Evolutionary conservation across 495 filamentous ascomycete species (phyloP), one percentile per base, ranked within the genome.

Genomic region (Aspergillus bridgeri): DNA sequence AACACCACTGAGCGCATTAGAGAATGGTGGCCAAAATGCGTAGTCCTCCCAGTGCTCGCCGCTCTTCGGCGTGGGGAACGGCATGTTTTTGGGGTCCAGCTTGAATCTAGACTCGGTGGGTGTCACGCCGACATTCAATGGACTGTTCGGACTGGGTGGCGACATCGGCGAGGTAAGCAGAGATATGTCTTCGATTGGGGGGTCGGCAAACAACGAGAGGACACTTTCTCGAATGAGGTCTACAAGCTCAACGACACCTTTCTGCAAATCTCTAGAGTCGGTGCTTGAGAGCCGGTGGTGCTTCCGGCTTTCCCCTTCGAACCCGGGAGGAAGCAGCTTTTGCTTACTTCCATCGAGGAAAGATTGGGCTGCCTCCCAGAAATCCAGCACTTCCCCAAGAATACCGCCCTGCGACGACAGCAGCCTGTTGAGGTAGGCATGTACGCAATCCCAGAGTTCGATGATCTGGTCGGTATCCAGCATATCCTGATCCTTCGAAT

Each of bases 21-120:
- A 88, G 63, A 88, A 87, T 0, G 94, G 94, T 2, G 95, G 91
- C 90, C 95, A 96, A 72, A 98, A 98, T 1, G 94, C 93, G 74
- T 88, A 97, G 47, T 89, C 92, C 70, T 98, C 95, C 89, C 92
- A 92, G 5, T 87, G 61, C 64, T 96, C 90, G 29, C 90, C 92
- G 33, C 79, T 78, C 60, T 77, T 86, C 2, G 90, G 89, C 1
- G 86, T 89, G 1, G 86, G 83, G n/a, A 90, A 87, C 6, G 90
- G 90, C 3, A 86, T 73, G 54, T 91, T 90, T 59, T 83, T 88
- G 0, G 84, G 76, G 66, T 93, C 89, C 55, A 95, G 83, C 42
- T 86, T 88, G 68, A 95, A 92, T 9, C 88, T 82, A 13, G 87
- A 84, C 54, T 89, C 88, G 1, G 74, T 75, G 6, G 81, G 78